These are phyloP conservation scores for Colletotrichum sp. DNA, from an alignment of 2,329 filamentous ascomycete genomes.

Conservation along the genomic window DNA sequence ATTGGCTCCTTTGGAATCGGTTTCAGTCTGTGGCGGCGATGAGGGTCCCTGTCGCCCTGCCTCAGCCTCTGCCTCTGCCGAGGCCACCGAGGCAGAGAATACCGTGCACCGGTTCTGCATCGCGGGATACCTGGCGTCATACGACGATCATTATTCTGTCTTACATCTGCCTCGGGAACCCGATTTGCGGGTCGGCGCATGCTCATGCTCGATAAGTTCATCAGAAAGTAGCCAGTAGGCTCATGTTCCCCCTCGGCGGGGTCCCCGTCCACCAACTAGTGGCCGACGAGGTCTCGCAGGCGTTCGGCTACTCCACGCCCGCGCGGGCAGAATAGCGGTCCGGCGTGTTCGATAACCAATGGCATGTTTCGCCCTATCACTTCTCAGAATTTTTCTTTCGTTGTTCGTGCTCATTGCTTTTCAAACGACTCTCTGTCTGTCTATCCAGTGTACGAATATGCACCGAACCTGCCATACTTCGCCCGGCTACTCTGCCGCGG, in stretches of 20 bases:
- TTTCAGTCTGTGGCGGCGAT: slow-evolving; percentile 5
- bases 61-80: neutral
- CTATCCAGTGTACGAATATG: neutral
- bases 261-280: slow-evolving; percentile 6
- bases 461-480: neutral
- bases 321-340: slow-evolving; percentile 7
- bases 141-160: slow-evolving; percentile 9
- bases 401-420: slow-evolving; percentile 14
- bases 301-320: slow-evolving; percentile 9
- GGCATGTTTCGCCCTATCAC: slow-evolving; percentile 19
- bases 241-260: slow-evolving; percentile 8
- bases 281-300: slow-evolving; percentile 7
- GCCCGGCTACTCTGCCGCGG: neutral
- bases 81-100: neutral
- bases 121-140: slow-evolving; percentile 8
- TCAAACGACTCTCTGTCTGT: neutral
- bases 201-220: slow-evolving; percentile 10
- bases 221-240: neutral
- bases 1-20: slow-evolving; percentile 1
- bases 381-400: slow-evolving; percentile 15
- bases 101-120: slow-evolving; percentile 5
- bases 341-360: slow-evolving; percentile 14
- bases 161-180: neutral
- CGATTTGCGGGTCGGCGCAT: neutral
- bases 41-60: neutral